Evolutionary conservation across 495 filamentous ascomycete species (phyloP).

Genomic region (Neurospora sp.): DNA sequence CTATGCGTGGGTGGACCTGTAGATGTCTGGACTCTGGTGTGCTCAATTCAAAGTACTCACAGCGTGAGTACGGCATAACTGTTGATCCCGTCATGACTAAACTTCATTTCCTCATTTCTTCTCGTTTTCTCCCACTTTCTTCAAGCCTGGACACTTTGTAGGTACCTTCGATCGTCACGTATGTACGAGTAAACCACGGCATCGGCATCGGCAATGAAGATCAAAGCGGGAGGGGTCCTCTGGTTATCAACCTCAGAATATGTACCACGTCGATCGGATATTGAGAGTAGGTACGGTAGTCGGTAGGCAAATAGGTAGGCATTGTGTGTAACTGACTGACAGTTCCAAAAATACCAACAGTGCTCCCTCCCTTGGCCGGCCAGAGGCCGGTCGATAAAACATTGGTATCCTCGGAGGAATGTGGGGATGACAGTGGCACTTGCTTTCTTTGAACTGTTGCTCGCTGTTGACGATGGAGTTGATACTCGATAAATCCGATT

Average conservation of each 20-base stretch:
- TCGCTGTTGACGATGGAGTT: background rate
- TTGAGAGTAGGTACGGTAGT: background rate
- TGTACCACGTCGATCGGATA: background rate
- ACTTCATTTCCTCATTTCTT: background rate
- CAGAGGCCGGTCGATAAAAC: background rate
- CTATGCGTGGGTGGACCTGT: background rate
- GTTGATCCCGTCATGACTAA: background rate
- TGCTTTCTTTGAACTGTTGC: background rate
- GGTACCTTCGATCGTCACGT: background rate
- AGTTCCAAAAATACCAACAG: background rate
- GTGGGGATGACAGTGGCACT: background rate
- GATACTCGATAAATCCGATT: background rate
- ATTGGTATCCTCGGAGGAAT: background rate
- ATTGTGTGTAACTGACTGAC: background rate
- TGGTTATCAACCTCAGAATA: background rate
- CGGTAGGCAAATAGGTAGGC: background rate
- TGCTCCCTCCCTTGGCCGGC: background rate
- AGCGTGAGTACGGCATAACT: background rate
- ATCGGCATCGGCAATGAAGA: background rate
- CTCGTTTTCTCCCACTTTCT: background rate
- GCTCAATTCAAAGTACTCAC: background rate
- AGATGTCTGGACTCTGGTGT: background rate
- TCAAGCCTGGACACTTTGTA: background rate
- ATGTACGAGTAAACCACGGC: background rate
- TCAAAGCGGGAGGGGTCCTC: background rate